These are phyloP conservation scores for Apiospora marii DNA, from an alignment of 2,329 filamentous ascomycete genomes.

Conservation along the genomic window DNA sequence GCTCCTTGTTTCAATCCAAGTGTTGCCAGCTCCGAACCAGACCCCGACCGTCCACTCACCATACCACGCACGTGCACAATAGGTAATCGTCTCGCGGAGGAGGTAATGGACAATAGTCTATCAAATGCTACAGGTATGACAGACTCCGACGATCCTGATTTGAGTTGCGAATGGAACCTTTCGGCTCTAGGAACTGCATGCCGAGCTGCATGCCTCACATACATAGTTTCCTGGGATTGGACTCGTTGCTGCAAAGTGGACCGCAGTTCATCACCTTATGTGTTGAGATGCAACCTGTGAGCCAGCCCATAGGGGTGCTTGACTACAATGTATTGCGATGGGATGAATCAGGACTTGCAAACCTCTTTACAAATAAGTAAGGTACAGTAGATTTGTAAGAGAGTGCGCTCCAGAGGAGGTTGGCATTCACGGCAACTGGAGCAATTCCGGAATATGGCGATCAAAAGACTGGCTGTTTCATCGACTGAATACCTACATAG, in stretches of 20 bases:
- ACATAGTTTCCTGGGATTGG: not conserved
- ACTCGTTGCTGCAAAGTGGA: not conserved
- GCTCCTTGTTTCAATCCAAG: not conserved
- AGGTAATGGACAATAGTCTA: not conserved
- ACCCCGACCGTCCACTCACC: not conserved
- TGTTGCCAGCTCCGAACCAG: not conserved
- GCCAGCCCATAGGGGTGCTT: not conserved
- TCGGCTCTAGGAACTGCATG: not conserved
- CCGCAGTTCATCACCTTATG: not conserved
- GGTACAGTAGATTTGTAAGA: too few relatives aligned
- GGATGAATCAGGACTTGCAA: too few relatives aligned
- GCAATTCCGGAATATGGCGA: too few relatives aligned
- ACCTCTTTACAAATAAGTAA: too few relatives aligned
- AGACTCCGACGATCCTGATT: not conserved
- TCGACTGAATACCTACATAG: too few relatives aligned
- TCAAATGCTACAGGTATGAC: not conserved
- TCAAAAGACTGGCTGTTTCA: too few relatives aligned
- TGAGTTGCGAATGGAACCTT: not conserved
- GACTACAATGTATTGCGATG: too few relatives aligned
- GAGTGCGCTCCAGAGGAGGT: too few relatives aligned
- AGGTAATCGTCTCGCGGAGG: not conserved
- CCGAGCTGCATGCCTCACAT: not conserved
- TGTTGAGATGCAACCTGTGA: not conserved
- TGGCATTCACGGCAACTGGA: too few relatives aligned
- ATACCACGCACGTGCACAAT: not conserved